phyloP scores from a whole-genome alignment of 2,329 filamentous ascomycete species.

The Clarireedia hainanense region DNA sequence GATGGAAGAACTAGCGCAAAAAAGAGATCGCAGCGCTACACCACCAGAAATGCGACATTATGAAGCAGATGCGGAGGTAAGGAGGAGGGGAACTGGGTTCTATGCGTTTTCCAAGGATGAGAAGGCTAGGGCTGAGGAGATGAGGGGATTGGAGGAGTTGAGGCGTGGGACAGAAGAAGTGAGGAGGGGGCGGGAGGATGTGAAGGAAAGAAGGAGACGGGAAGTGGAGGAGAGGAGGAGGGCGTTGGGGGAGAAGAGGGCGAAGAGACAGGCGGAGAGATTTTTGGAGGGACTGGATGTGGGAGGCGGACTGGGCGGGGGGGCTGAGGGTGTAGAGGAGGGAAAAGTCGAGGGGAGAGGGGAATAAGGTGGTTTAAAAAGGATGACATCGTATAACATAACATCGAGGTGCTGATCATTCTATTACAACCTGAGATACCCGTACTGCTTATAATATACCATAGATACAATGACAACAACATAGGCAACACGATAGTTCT shows the following conservation, averaged over 20 bases:
- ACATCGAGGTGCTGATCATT: too few relatives aligned
- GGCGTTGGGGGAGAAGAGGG: conserved; percentile 40
- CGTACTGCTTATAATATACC: too few relatives aligned
- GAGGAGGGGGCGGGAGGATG: conserved; percentile 42
- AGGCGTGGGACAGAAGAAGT: conserved; percentile 58
- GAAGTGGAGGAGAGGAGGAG: conserved; percentile 53
- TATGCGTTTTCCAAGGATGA: conserved; percentile 80
- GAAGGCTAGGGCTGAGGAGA: conserved; percentile 57
- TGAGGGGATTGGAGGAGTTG: conserved; percentile 60
- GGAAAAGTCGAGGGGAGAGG: not conserved
- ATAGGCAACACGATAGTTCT: too few relatives aligned
- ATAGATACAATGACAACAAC: too few relatives aligned
- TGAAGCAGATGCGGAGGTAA: conserved; percentile 73
- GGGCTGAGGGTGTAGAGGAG: not conserved
- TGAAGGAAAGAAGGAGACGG: conserved; percentile 48
- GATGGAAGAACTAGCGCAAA: conserved; percentile 72
- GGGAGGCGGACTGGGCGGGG: conserved; percentile 15
- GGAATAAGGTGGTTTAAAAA: not conserved
- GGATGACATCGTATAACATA: not conserved
- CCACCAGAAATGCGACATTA: conserved; percentile 79
- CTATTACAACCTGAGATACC: too few relatives aligned
- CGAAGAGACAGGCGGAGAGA: conserved; percentile 61
- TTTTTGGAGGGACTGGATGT: conserved; percentile 57
- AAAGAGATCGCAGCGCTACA: conserved; percentile 71
- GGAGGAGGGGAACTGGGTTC: conserved; percentile 84